Evolutionary conservation across 441 rosid species (phyloP).

Genomic region (Flueggea neowawraea): DNA sequence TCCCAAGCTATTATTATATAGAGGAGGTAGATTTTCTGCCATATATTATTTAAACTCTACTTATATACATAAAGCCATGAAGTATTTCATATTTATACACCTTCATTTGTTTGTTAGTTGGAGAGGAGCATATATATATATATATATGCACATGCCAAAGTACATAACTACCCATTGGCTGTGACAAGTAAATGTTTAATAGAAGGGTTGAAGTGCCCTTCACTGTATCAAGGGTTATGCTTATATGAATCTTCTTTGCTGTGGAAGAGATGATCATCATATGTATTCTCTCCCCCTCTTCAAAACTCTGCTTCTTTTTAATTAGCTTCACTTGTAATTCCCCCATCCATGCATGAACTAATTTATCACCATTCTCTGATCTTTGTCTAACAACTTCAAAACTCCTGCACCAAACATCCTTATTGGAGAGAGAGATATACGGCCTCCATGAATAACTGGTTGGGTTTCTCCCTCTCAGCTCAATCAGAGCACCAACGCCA

Average conservation of each 20-base stretch:
- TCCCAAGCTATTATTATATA: too few species aligned
- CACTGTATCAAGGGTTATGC: neutral
- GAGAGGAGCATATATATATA: too few species aligned
- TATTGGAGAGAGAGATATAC: neutral
- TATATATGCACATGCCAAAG: constrained; percentile 11
- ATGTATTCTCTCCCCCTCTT: neutral
- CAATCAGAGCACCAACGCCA: constrained; percentile 36
- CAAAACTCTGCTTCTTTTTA: constrained; percentile 37
- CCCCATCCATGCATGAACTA: constrained; percentile 50
- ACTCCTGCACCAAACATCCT: too few species aligned
- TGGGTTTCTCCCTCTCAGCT: constrained; percentile 77
- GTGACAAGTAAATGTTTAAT: neutral
- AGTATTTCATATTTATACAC: too few species aligned
- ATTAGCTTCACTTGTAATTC: constrained; percentile 21
- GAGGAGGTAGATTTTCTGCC: too few species aligned
- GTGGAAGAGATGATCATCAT: constrained; percentile 25
- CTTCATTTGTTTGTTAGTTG: too few species aligned
- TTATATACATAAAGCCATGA: too few species aligned
- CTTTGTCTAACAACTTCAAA: too few species aligned
- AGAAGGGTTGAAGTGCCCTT: constrained; percentile 13
- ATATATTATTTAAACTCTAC: too few species aligned
- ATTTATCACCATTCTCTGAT: neutral
- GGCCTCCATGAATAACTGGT: constrained; percentile 63
- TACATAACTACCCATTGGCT: constrained; percentile 18
- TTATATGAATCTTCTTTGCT: constrained; percentile 38